Conservation (phyloP, 169 alveolate genomes). For the Sarcocystis neurona region DNA sequence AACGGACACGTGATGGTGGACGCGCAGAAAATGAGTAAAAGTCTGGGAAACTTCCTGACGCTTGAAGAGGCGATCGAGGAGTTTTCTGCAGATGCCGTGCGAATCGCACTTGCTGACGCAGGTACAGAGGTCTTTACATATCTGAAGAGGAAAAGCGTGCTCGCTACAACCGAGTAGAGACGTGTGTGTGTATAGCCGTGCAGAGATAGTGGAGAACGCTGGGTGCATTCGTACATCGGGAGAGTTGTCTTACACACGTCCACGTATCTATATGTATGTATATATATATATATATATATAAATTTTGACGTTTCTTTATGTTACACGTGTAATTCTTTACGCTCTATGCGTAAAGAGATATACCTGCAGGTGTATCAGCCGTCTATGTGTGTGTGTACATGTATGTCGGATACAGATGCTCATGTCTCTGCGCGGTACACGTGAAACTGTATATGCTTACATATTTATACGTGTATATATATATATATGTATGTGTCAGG, state of each 20-base stretch:
- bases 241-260: too few relatives aligned
- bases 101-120: conserved; percentile 98
- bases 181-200: conserved; percentile 22
- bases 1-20: conserved; percentile 97
- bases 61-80: conserved; percentile 87
- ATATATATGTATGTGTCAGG: background rate
- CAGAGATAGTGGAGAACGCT: background rate
- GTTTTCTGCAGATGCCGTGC: conserved; percentile 97
- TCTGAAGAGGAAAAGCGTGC: too few relatives aligned
- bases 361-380: too few relatives aligned
- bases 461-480: conserved; percentile 1
- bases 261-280: conserved; percentile 9
- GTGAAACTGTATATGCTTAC: too few relatives aligned
- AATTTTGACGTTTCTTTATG: too few relatives aligned
- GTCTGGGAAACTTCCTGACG: conserved; percentile 96
- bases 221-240: too few relatives aligned
- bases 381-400: too few relatives aligned
- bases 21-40: conserved; percentile 97
- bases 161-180: conserved; percentile 67
- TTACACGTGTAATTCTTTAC: too few relatives aligned
- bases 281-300: too few relatives aligned
- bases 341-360: too few relatives aligned
- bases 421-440: too few relatives aligned
- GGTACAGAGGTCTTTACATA: conserved; percentile 83
- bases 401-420: too few relatives aligned